Evolutionary conservation across 306 rosid species (phyloP).

Genomic region (Vicia sativa): DNA sequence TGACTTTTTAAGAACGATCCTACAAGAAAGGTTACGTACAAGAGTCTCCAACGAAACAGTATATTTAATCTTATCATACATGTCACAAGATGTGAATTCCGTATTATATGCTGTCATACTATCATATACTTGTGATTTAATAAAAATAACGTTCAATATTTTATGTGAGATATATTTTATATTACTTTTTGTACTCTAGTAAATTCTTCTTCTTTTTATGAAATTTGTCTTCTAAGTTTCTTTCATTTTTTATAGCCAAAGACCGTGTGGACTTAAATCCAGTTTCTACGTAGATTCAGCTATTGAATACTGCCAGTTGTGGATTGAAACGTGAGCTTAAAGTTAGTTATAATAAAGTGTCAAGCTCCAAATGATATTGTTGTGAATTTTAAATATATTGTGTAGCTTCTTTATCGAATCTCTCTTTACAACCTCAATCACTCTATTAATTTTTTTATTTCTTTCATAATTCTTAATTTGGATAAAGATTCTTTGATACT

Average conservation of each 20-base stretch:
- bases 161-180: not conserved
- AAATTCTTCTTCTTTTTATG: not conserved
- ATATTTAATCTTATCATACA: too few species aligned
- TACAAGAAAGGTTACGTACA: too few species aligned
- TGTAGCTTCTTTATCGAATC: not conserved
- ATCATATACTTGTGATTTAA: not conserved
- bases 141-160: not conserved
- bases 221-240: not conserved
- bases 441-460: too few species aligned
- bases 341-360: not conserved
- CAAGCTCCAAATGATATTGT: not conserved
- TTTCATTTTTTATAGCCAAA: not conserved
- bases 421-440: too few species aligned
- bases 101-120: not conserved
- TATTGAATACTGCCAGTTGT: not conserved
- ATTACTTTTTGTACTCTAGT: not conserved
- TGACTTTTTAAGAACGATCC: too few species aligned
- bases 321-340: slow-evolving; percentile 1
- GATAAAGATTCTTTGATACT: too few species aligned
- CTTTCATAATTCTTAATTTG: too few species aligned
- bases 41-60: too few species aligned
- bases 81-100: not conserved
- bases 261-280: slow-evolving; percentile 26
- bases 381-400: not conserved
- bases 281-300: not conserved